Conservation (phyloP, 106 monocot genomes). For the Allium cepa region DNA sequence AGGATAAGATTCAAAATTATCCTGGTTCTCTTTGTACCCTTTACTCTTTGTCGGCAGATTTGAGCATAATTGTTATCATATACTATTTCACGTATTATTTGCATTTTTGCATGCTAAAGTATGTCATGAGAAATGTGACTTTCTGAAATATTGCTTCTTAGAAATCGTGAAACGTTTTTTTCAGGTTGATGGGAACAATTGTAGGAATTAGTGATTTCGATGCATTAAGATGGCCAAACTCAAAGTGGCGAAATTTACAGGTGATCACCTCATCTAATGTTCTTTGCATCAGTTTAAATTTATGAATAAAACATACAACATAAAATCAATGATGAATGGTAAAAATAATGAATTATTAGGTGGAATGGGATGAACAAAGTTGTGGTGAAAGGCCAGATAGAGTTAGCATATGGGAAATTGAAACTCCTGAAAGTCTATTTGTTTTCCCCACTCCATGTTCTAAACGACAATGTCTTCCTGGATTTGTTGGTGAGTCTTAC, state of each 20-base stretch:
- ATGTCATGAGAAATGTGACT: no score
- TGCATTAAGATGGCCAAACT: slow-evolving; percentile 86
- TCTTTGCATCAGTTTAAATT: not conserved
- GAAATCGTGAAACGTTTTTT: not conserved
- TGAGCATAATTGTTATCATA: no score
- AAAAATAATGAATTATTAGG: slow-evolving; percentile 31
- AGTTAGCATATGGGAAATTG: slow-evolving; percentile 93
- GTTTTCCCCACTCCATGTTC: slow-evolving; percentile 40
- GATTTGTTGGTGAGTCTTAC: slow-evolving; percentile 34
- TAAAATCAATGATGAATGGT: not conserved
- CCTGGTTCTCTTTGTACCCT: no score
- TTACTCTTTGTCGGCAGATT: no score
- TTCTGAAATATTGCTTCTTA: not conserved
- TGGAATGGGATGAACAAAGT: slow-evolving; percentile 95
- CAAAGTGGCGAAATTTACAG: slow-evolving; percentile 95
- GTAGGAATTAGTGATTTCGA: slow-evolving; percentile 77
- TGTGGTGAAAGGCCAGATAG: slow-evolving; percentile 73
- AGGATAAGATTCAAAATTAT: no score
- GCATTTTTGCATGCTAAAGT: no score
- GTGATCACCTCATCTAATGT: slow-evolving; percentile 14
- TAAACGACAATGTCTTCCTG: slow-evolving; percentile 55
- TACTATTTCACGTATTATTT: no score
- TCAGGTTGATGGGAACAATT: slow-evolving; percentile 83
- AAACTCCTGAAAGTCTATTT: slow-evolving; percentile 75
- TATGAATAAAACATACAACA: not conserved